Conservation (phyloP, 2,329 filamentous ascomycete genomes). For the Biscogniauxia marginata region DNA sequence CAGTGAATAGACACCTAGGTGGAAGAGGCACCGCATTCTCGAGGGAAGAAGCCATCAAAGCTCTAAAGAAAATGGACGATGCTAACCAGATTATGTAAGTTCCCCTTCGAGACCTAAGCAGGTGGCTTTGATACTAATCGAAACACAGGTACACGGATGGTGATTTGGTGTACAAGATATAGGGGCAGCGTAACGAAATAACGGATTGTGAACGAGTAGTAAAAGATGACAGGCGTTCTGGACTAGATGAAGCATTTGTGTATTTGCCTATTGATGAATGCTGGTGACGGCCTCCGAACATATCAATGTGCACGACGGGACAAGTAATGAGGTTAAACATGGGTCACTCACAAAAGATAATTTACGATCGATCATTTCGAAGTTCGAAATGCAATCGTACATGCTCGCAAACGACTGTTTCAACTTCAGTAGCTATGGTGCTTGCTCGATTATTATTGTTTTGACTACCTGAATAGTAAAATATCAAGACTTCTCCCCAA, state of each 20-base stretch:
- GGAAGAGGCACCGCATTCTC: slow-evolving; percentile 60
- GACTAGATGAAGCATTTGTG: background rate
- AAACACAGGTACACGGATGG: slow-evolving; percentile 33
- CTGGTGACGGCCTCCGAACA: background rate
- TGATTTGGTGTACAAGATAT: slow-evolving; percentile 35
- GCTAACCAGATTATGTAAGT: slow-evolving; percentile 91
- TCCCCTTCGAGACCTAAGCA: background rate
- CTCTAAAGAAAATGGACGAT: slow-evolving; percentile 76
- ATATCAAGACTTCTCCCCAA: no score
- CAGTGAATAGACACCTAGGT: slow-evolving; percentile 73
- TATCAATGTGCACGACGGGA: background rate
- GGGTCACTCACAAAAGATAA: no score
- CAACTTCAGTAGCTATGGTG: no score
- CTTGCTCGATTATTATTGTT: no score
- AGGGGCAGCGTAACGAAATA: slow-evolving; percentile 4
- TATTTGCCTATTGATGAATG: background rate
- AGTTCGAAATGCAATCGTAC: no score
- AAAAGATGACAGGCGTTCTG: slow-evolving; percentile 9
- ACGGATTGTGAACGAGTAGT: slow-evolving; percentile 7
- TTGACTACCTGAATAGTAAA: no score
- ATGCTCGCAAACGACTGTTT: no score
- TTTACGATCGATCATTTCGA: no score
- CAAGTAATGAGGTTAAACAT: background rate
- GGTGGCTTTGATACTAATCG: slow-evolving; percentile 17
- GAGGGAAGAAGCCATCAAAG: slow-evolving; percentile 70